Evolutionary conservation across 2,329 filamentous ascomycete species (phyloP).

Genomic region (Alternaria brassicae): DNA sequence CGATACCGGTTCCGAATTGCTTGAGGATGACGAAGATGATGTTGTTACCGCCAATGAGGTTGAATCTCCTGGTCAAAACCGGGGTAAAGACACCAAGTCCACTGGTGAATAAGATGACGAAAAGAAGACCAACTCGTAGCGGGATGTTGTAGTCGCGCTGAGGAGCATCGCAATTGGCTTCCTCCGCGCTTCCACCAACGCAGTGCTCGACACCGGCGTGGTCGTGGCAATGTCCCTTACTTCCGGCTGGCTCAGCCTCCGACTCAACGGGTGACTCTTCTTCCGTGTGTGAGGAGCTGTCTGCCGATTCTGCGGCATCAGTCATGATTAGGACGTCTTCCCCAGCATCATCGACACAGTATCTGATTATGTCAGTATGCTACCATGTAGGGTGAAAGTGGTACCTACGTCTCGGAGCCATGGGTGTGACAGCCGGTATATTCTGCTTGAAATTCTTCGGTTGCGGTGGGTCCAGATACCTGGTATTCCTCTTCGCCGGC

Average conservation of each 20-base stretch:
- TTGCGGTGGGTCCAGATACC: conserved; percentile 61
- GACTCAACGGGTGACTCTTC: conserved; percentile 14
- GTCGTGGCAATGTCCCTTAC: conserved; percentile 65
- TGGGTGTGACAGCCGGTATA: conserved; percentile 73
- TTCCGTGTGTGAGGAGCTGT: conserved; percentile 24
- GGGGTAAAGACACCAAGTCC: conserved; percentile 73
- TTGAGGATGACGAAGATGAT: conserved; percentile 69
- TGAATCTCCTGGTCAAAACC: conserved; percentile 67
- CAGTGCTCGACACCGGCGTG: conserved; percentile 78
- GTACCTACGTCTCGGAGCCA: conserved; percentile 62
- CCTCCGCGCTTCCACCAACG: conserved; percentile 55
- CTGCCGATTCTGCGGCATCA: conserved; percentile 39
- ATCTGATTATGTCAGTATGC: conserved; percentile 53
- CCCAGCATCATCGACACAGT: conserved; percentile 66
- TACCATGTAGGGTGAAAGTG: not conserved
- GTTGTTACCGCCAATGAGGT: conserved; percentile 58
- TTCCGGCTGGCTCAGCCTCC: conserved; percentile 26
- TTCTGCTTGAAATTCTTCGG: conserved; percentile 63
- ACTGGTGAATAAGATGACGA: conserved; percentile 74
- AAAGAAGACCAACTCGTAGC: conserved; percentile 73
- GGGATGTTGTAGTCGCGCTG: conserved; percentile 70
- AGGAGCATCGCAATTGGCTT: conserved; percentile 57
- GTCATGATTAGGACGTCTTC: conserved; percentile 66
- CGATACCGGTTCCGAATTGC: conserved; percentile 75
- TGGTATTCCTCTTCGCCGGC: conserved; percentile 53